These are phyloP conservation scores for Astrothelium subdiscretum DNA, from an alignment of 495 filamentous ascomycete species.

Conservation along the genomic window DNA sequence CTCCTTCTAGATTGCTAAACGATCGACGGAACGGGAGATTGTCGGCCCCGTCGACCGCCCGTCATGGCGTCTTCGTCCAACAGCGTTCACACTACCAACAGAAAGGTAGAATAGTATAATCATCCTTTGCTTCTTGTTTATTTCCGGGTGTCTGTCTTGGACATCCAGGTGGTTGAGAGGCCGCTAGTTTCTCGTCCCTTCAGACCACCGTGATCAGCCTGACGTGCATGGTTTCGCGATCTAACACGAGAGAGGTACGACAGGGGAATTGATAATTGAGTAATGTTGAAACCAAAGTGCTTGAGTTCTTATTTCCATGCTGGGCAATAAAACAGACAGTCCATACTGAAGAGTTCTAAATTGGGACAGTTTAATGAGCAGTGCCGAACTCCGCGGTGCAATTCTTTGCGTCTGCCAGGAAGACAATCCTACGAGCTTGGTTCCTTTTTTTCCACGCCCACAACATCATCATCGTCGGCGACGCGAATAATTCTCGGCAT, in stretches of 20 bases:
- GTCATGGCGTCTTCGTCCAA: no score
- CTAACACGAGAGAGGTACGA: no score
- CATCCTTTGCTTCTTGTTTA: background rate
- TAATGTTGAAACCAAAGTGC: background rate
- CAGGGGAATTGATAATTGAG: no score
- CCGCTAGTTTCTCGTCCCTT: no score
- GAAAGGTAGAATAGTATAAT: background rate
- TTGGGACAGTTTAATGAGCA: background rate
- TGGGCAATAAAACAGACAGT: background rate
- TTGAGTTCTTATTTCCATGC: background rate
- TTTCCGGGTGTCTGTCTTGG: background rate
- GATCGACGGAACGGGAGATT: background rate
- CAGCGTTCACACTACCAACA: background rate
- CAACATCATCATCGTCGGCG: background rate
- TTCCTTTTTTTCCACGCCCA: no score
- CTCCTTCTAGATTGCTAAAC: background rate
- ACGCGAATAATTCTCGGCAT: background rate
- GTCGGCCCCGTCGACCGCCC: background rate
- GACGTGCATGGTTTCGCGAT: no score
- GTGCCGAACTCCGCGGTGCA: background rate
- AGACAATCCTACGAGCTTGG: background rate
- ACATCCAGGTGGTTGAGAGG: background rate
- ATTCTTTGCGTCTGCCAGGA: background rate
- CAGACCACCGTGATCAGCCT: no score
- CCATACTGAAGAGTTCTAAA: background rate